These are phyloP conservation scores for Plasmodiophora brassicae DNA, from an alignment of 208 protist genomes.

Conservation along the genomic window DNA sequence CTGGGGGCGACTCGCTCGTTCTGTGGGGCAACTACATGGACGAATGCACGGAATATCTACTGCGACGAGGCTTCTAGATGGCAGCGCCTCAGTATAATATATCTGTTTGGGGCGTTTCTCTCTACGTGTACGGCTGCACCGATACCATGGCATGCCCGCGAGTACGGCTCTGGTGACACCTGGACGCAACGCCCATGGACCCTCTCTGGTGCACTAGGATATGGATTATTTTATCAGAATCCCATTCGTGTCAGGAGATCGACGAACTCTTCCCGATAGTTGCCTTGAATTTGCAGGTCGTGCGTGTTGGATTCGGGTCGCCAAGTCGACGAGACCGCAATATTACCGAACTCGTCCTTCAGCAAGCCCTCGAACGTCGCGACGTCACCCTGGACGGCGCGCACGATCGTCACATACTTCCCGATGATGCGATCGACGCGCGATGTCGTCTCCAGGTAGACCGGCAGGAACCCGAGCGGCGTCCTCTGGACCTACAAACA, in stretches of 20 bases:
- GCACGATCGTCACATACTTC: not conserved
- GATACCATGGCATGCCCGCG: too few relatives aligned
- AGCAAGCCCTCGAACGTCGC: constrained; percentile 2
- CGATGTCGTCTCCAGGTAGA: not conserved
- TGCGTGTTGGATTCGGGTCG: not conserved
- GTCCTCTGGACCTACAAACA: not conserved
- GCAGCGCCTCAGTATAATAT: too few relatives aligned
- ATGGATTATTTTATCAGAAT: not conserved
- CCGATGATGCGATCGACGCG: not conserved
- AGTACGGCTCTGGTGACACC: too few relatives aligned
- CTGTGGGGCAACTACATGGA: too few relatives aligned
- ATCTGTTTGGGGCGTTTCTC: too few relatives aligned
- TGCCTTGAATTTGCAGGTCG: not conserved
- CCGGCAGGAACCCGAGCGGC: not conserved
- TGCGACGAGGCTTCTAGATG: too few relatives aligned
- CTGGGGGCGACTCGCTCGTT: too few relatives aligned
- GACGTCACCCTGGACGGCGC: not conserved
- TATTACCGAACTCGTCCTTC: not conserved
- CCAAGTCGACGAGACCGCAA: not conserved
- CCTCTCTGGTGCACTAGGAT: too few relatives aligned
- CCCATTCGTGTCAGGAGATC: not conserved
- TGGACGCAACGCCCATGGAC: too few relatives aligned
- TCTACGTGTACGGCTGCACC: too few relatives aligned
- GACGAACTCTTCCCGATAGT: not conserved
- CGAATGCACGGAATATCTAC: too few relatives aligned